Evolutionary conservation across 345 rosid species (phyloP).

Genomic region (Syzygium aqueum): DNA sequence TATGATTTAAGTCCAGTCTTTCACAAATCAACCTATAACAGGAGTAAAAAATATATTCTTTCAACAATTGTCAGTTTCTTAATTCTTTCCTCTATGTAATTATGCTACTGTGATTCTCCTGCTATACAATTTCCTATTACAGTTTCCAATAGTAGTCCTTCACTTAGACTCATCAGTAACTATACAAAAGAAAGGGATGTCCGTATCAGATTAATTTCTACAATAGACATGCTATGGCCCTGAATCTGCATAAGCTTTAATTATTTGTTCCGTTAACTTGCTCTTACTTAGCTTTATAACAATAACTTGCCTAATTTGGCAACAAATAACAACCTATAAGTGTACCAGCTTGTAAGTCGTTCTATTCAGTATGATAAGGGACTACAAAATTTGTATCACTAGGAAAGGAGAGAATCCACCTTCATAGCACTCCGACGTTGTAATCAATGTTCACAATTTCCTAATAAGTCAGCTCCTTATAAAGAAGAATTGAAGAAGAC

Average conservation of each 20-base stretch:
- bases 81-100: background rate
- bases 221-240: background rate
- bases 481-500: background rate
- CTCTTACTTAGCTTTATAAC: background rate
- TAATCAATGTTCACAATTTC: background rate
- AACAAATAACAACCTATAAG: background rate
- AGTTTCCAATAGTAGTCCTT: background rate
- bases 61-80: background rate
- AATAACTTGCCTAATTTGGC: background rate
- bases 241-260: background rate
- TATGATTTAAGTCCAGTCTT: background rate
- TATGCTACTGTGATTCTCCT: background rate
- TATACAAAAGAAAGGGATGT: background rate
- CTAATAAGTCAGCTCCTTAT: background rate
- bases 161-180: background rate
- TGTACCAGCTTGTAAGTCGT: background rate
- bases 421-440: background rate
- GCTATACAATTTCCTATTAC: background rate
- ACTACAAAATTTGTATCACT: background rate
- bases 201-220: background rate
- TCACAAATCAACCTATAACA: background rate
- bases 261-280: background rate
- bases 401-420: background rate
- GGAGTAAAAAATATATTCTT: background rate
- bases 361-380: background rate